A percentile compares a stretch with the other conserved stretches of the same genome.
Conservation (phyloP, 2,329 filamentous ascomycete genomes). For the Fusarium decemcellulare region DNA sequence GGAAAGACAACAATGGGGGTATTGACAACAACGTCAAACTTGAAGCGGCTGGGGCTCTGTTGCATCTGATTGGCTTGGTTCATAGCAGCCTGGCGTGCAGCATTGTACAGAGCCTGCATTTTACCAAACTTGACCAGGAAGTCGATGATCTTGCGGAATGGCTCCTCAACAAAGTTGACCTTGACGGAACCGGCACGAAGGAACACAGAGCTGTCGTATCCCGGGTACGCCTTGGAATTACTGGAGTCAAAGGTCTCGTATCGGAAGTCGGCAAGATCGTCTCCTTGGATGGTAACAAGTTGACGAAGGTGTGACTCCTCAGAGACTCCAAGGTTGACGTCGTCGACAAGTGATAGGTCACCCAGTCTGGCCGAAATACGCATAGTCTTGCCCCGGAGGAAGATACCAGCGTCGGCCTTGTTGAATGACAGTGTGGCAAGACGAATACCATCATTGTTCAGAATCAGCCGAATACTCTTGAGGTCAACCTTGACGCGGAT, state of each 20-base stretch:
- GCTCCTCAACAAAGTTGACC: conserved; percentile 96
- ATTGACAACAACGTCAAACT: conserved; percentile 93
- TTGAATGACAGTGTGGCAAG: conserved; percentile 94
- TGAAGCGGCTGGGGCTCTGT: conserved; percentile 89
- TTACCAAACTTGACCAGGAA: conserved; percentile 99
- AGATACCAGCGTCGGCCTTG: conserved; percentile 91
- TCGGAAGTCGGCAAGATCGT: conserved; percentile 95
- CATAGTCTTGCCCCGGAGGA: conserved; percentile 89
- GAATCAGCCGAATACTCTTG: conserved; percentile 91
- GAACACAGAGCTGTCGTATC: conserved; percentile 93
- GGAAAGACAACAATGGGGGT: conserved; percentile 98
- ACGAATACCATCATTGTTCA: conserved; percentile 98
- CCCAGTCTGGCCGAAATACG: conserved; percentile 88
- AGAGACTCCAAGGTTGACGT: conserved; percentile 91
- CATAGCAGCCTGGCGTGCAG: conserved; percentile 92
- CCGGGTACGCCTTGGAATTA: conserved; percentile 82
- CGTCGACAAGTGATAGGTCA: conserved; percentile 89
- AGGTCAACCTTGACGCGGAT: conserved; percentile 95
- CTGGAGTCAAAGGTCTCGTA: conserved; percentile 94
- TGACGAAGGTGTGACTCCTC: conserved; percentile 86
- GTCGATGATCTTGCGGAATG: conserved; percentile 97
- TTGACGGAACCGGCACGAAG: conserved; percentile 95
- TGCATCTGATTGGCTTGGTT: conserved; percentile 95
- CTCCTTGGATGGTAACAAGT: conserved; percentile 93
- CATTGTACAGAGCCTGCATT: conserved; percentile 99